Percentiles rank a stretch among this genome's conserved stretches.
These are phyloP conservation scores for Carallia brachiata DNA, from an alignment of 345 rosid genomes.

Conservation along the genomic window DNA sequence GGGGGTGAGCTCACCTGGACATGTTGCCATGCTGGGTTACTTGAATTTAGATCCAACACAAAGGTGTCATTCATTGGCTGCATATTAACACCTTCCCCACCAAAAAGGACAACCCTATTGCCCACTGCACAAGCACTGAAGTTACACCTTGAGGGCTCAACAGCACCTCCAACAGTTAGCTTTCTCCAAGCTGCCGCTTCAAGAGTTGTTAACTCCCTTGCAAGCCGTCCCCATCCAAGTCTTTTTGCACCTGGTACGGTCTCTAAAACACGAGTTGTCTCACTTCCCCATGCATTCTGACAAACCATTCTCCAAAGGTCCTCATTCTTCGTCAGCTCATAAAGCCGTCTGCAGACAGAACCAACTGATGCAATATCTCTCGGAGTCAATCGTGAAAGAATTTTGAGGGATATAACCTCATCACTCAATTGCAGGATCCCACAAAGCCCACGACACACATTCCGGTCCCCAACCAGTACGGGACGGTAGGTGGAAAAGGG, in stretches of 20 bases:
- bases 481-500: slow-evolving; percentile 39
- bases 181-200: slow-evolving; percentile 93
- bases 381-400: slow-evolving; percentile 74
- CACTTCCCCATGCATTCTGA: slow-evolving; percentile 87
- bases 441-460: slow-evolving; percentile 58
- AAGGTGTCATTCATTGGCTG: slow-evolving; percentile 94
- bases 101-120: slow-evolving; percentile 77
- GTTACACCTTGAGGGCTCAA: slow-evolving; percentile 87
- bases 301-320: slow-evolving; percentile 89
- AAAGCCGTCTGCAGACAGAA: slow-evolving; percentile 59
- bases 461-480: slow-evolving; percentile 45
- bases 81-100: slow-evolving; percentile 95
- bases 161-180: slow-evolving; percentile 79
- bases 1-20: slow-evolving; percentile 89
- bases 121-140: slow-evolving; percentile 93
- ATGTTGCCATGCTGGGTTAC: slow-evolving; percentile 76
- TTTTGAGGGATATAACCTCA: slow-evolving; percentile 68
- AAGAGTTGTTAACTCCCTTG: slow-evolving; percentile 81
- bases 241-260: slow-evolving; percentile 84
- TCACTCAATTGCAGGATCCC: slow-evolving; percentile 74
- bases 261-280: slow-evolving; percentile 73
- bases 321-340: slow-evolving; percentile 71
- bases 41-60: slow-evolving; percentile 73
- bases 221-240: slow-evolving; percentile 81
- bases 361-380: slow-evolving; percentile 80